Evolutionary conservation across 495 filamentous ascomycete genomes (phyloP), one percentile per base, ranked within the genome.

Genomic region (Halenospora varia): DNA sequence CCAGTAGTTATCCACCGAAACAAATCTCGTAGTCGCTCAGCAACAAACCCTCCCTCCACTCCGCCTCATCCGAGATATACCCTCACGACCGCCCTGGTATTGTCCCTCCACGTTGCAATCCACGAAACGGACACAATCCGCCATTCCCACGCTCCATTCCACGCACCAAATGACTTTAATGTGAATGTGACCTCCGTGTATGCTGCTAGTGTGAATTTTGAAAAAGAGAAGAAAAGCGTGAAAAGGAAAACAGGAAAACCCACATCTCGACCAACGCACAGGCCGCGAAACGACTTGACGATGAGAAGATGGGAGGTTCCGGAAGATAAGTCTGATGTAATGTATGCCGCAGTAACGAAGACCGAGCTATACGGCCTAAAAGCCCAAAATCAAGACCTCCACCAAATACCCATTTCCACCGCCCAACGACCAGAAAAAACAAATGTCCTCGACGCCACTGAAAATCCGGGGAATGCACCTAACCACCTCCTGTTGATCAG

Each of bases 131-230:
- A n/a, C n/a, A 20, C 29, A 26, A 42, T 25, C 51, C 35, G 54
- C 20, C 47, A 35, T 50, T 42, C 48, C 41, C 52, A 40, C 45
- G 47, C 41, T 19, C 46, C 25, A 41, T 4, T 29, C 40, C 29
- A 52, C 35, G 41, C 48, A n/a, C n/a, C n/a, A 48, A 48, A 25
- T 59, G 50, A 44, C 26, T 48, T 48, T 9, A 50, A 25, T 41
- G 45, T 45, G 45, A 57, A 44, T 51, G 35, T 60, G 51, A 47
- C 35, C 54, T 54, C 55, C 60, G 55, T 59, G 60, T 62, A 59
- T 62, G 60, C 55, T 53, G 60, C 55, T 55, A 62, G 49, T n/a
- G 25, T 49, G 39, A 62, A 55, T 59, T 62, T 62, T 54, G 42
- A 42, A 39, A 29, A 41, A 25, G 20, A 51, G 52, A 54, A 20